Conservation (phyloP, 805 yeast species). For the Wickerhamiella sergipiensis region DNA sequence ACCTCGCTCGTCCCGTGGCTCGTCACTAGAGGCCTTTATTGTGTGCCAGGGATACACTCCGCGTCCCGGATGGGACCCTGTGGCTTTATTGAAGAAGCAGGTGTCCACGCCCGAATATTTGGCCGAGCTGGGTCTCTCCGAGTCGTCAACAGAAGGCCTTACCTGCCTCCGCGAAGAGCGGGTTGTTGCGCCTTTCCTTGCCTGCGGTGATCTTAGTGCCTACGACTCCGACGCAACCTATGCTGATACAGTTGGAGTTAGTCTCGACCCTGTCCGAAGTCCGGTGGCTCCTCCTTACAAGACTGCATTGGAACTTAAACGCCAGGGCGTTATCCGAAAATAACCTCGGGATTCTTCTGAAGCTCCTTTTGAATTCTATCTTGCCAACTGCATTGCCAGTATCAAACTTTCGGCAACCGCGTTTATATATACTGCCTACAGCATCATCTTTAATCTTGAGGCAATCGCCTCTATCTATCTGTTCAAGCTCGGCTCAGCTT, state of each 20-base stretch:
- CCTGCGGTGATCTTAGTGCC: conserved; percentile 83
- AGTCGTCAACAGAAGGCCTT: conserved; percentile 20
- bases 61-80: conserved; percentile 70
- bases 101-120: conserved; percentile 72
- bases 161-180: conserved; percentile 39
- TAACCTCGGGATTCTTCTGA: background rate
- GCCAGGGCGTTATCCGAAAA: conserved; percentile 38
- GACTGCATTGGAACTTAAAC: conserved; percentile 73
- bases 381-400: background rate
- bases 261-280: conserved; percentile 82
- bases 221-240: conserved; percentile 96
- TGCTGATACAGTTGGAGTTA: conserved; percentile 32
- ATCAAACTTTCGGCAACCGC: background rate
- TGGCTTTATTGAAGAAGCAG: conserved; percentile 12
- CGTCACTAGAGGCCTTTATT: conserved; percentile 85
- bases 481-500: too few relatives aligned
- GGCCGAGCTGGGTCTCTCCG: conserved; percentile 37
- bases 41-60: conserved; percentile 86
- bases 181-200: conserved; percentile 75
- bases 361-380: background rate
- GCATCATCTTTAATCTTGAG: background rate
- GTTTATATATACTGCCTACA: background rate
- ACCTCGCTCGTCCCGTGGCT: conserved; percentile 89
- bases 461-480: too few relatives aligned
- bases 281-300: conserved; percentile 98